These are phyloP conservation scores for Wallacemonas collosoma DNA, from an alignment of 208 protist genomes.

Conservation along the genomic window DNA sequence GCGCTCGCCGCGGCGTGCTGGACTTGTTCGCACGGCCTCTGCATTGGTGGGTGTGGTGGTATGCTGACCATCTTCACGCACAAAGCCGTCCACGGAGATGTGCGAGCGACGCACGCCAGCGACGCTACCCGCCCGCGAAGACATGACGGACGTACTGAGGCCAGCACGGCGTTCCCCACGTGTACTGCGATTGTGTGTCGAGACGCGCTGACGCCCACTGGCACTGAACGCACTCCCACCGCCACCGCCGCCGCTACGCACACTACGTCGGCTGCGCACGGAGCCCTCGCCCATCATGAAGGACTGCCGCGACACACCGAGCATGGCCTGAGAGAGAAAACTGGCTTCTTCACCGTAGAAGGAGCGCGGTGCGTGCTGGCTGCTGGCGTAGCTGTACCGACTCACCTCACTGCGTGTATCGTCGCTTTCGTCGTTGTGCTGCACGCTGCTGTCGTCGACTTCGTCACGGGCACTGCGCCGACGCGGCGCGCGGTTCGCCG, in stretches of 20 bases:
- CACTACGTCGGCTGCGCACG: conserved; percentile 1
- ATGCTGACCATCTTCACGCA: background rate
- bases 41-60: background rate
- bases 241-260: background rate
- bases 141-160: background rate
- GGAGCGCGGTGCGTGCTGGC: background rate
- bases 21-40: background rate
- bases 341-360: background rate
- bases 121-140: background rate
- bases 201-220: too few species aligned
- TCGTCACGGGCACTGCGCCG: background rate
- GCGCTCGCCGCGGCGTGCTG: background rate
- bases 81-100: conserved; percentile 11
- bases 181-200: too few species aligned
- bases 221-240: too few species aligned
- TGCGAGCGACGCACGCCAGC: conserved; percentile 1
- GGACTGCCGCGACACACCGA: conserved; percentile 5
- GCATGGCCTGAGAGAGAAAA: conserved; percentile 14
- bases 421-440: background rate
- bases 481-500: background rate
- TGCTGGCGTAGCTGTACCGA: conserved; percentile 15
- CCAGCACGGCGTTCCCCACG: background rate
- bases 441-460: background rate
- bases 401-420: conserved; percentile 1
- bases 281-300: background rate